phyloP scores from a whole-genome alignment of 2,329 filamentous ascomycete genomes.

The Paraconiothyrium brasiliense region DNA sequence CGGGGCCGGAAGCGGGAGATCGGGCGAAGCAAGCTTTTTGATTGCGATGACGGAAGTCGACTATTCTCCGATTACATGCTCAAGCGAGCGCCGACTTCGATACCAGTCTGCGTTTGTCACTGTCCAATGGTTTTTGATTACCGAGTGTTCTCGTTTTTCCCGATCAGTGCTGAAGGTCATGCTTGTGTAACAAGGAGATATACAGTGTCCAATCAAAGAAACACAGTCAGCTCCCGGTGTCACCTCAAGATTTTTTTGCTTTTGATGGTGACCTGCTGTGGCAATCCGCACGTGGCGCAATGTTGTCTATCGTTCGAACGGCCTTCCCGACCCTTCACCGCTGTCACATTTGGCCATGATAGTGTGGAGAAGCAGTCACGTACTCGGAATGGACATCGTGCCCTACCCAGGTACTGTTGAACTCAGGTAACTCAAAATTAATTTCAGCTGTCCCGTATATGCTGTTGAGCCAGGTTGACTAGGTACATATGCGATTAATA shows the following conservation, averaged over 20 bases:
- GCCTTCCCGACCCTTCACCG: not conserved
- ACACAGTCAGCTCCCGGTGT: not conserved
- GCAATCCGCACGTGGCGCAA: slow-evolving; percentile 1
- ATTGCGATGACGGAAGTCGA: not conserved
- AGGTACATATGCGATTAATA: not conserved
- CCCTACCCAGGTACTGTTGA: too few relatives aligned
- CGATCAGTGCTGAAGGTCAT: too few relatives aligned
- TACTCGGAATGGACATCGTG: not conserved
- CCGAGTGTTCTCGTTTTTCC: too few relatives aligned
- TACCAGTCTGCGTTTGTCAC: not conserved
- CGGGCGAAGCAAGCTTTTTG: not conserved
- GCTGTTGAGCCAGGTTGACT: too few relatives aligned
- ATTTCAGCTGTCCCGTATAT: not conserved
- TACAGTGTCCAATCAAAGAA: not conserved
- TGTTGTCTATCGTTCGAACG: not conserved
- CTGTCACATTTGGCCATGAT: not conserved
- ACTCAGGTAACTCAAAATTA: too few relatives aligned
- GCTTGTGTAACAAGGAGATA: too few relatives aligned
- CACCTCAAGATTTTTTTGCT: not conserved
- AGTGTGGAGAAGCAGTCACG: not conserved
- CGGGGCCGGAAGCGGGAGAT: slow-evolving; percentile 1
- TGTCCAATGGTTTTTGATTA: too few relatives aligned
- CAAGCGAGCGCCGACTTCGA: not conserved
- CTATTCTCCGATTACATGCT: not conserved
- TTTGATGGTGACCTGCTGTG: not conserved